Base-by-base conservation (phyloP, 306 rosid species). In the Cucurbita ficifolia region DNA sequence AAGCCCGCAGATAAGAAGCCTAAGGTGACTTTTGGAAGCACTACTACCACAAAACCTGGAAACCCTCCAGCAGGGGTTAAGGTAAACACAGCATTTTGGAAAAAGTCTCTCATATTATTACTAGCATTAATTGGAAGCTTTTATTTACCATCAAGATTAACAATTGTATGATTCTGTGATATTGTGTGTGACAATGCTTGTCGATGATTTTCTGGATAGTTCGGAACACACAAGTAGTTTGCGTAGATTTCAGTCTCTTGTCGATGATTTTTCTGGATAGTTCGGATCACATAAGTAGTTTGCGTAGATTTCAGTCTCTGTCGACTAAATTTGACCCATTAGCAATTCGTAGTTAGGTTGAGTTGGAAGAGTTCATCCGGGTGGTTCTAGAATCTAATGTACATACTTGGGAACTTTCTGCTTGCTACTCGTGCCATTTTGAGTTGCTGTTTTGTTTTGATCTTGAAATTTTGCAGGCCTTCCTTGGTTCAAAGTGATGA, bases 1-100 rank as follows among this genome's bases (percentile, higher is more conserved):
- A 90, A 90, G 83, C 91, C 98, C 8, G 85, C 96, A 39, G 93
- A 93, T 24, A 88, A 84, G 79, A 88, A 75, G 60, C 1, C 76
- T 3, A 88, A 79, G 82, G 70, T 54, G 69, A 87, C 61, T 82
- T 93, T 87, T 63, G 86, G 90, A 70, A 82, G 96, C 82, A 81
- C 86, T 55, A 80, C 84, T 49, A 86, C 96, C 43, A 73, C 88
- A 45, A 90, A 86, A 70, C 90, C 89, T 62, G 96, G 98, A 84
- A 90, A 84, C 81, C 76, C 89, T 73, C 92, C 86, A 0, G 78
- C 85, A 10, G 86, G 87, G 43, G 48, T 79, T 56, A 55, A 39
- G 56, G 76, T 79, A 45, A 49, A 48, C 42, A 11, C 19, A 69
- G 0, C 19, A 43, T 83, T 79, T 36, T 29, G 33, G 33, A 78